Base-by-base conservation (phyloP, 352 stramenopile species). In the Pythium biforme region DNA sequence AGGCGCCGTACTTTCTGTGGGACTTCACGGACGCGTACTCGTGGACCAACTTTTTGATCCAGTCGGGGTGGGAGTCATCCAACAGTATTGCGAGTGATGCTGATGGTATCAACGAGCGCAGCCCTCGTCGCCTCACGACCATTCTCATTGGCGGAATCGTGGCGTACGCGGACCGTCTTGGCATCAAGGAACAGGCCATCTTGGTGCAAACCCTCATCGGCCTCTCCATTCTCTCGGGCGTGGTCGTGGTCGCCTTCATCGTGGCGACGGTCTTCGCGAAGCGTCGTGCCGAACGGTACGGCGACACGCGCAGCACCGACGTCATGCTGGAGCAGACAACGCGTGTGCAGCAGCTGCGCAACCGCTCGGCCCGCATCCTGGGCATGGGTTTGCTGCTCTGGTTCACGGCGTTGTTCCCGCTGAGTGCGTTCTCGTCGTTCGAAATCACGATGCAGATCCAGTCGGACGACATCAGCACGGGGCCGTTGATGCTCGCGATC, bases 391-490 rank as follows among this genome's bases (percentile, higher is more conserved):
- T 88, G 41, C 64, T 92, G 45, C 57, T 90, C 23, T 89, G 77
- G 78, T 77, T 80, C 69, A 83, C 87, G 31, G 60, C 72, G 20
- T 62, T 90, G 12, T 89, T 77, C 29, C 83, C 83, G 22, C 60
- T 92, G 25, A 85, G 77, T 40, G 70, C 87, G 57, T 69, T 89
- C 40, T 63, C 71, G 22, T 76, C 77, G n/a, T 89, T 86, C 54
- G 83, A 89, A 48, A 88, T 87, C 33, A 76, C 71, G 9, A 92
- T 90, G 81, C 75, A 89, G 64, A 68, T 81, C 79, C 60, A 79
- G 37, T 55, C 73, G 4, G 63, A 63, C 33, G 43, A 64, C 25
- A 64, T 64, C 37, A 64, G 34, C 23, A 39, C 57, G 2, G 50
- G 15, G 53, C 76, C 39, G 25, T 33, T 66, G 10, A 41, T 81